These are phyloP conservation scores for Dentipellis sp. DNA, from an alignment of 768 basidiomycete genomes.

Conservation along the genomic window DNA sequence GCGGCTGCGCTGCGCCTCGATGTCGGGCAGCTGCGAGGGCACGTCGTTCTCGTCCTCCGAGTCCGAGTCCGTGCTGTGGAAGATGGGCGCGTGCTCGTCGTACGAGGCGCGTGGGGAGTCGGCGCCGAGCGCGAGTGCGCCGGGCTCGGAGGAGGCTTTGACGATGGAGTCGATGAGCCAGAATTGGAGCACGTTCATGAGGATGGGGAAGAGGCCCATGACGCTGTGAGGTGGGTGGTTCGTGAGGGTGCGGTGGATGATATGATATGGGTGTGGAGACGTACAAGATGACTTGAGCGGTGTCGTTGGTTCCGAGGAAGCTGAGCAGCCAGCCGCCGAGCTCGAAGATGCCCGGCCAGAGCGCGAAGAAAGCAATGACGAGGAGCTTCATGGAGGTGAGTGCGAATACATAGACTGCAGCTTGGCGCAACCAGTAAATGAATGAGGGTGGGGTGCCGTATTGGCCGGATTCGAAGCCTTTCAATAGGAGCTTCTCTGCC, in stretches of 20 bases:
- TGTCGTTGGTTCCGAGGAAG: constrained; percentile 63
- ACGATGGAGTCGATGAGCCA: constrained; percentile 93
- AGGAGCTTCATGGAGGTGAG: constrained; percentile 86
- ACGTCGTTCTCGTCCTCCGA: constrained; percentile 40
- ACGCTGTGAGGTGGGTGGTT: constrained; percentile 33
- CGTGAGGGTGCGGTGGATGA: background rate
- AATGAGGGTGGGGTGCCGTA: constrained; percentile 82
- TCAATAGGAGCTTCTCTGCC: constrained; percentile 50
- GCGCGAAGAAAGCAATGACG: constrained; percentile 66
- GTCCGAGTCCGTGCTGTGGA: constrained; percentile 39
- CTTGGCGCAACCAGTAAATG: constrained; percentile 65
- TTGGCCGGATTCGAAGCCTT: constrained; percentile 78
- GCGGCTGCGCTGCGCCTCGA: constrained; percentile 37
- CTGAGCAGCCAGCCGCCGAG: constrained; percentile 83
- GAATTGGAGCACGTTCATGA: constrained; percentile 88
- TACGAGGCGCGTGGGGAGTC: constrained; percentile 27
- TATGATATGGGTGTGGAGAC: constrained; percentile 22
- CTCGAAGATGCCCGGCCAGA: constrained; percentile 60
- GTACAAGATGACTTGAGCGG: constrained; percentile 73
- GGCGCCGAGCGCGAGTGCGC: constrained; percentile 28
- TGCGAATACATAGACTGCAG: constrained; percentile 73
- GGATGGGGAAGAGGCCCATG: constrained; percentile 87
- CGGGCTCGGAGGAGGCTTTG: constrained; percentile 48
- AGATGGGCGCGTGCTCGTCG: constrained; percentile 54
- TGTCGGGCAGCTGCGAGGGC: constrained; percentile 24